A percentile compares a stretch with the other conserved stretches of the same genome.
phyloP scores from a whole-genome alignment of 305 asterid genomes.

The Fraxinus xanthoxyloides region DNA sequence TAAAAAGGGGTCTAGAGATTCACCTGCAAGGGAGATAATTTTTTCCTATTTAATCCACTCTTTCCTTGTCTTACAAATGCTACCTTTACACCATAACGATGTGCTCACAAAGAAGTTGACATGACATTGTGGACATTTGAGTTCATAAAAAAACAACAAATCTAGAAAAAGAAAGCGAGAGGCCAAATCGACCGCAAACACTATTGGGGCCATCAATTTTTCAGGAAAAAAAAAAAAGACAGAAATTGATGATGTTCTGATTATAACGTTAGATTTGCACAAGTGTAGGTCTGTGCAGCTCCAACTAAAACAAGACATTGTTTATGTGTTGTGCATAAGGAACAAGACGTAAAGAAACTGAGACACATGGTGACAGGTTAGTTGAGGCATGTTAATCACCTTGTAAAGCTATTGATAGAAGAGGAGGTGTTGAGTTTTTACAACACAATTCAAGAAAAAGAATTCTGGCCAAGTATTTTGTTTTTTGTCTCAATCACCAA shows the following conservation, averaged over 20 bases:
- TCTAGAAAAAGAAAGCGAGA: neutral
- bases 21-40: too few species aligned
- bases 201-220: neutral
- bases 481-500: neutral
- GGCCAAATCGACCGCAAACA: neutral
- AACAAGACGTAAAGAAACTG: neutral
- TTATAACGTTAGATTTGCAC: neutral
- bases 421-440: neutral
- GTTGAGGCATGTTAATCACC: neutral
- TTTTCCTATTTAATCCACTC: too few species aligned
- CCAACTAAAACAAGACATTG: neutral
- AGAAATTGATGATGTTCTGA: neutral
- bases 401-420: neutral
- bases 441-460: neutral
- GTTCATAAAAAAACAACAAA: neutral
- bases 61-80: neutral
- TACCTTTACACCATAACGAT: neutral
- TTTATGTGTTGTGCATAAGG: neutral
- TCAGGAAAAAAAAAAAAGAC: too few species aligned
- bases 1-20: too few species aligned
- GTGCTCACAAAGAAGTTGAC: neutral
- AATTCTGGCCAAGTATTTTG: neutral
- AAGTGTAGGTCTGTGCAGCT: neutral
- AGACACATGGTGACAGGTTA: neutral
- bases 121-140: neutral